phyloP scores from a whole-genome alignment of 176 grass and related monocot genomes.

The Ampelocalamus luodianensis region DNA sequence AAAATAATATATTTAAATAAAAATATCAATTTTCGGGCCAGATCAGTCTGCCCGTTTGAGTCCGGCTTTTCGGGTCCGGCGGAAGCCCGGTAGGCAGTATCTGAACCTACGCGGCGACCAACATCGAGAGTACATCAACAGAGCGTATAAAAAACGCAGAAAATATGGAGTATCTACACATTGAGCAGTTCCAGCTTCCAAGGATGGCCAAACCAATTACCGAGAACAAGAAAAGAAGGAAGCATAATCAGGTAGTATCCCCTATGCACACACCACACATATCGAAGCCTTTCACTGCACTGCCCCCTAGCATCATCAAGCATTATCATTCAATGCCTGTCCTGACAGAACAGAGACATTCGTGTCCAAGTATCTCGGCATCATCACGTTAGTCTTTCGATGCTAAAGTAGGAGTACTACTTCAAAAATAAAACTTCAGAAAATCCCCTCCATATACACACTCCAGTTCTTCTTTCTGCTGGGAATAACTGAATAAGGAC shows the following conservation, averaged over 20 bases:
- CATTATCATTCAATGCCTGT: constrained; percentile 26
- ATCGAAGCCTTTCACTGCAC: constrained; percentile 30
- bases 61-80: too few relatives aligned
- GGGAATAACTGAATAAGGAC: too few relatives aligned
- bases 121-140: not conserved
- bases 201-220: constrained; percentile 2
- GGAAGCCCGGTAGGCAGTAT: not conserved
- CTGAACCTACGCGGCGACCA: not conserved
- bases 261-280: constrained; percentile 26
- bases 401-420: not conserved
- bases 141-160: not conserved
- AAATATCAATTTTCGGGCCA: too few relatives aligned
- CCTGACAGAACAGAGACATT: constrained; percentile 30
- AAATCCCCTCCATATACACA: too few relatives aligned
- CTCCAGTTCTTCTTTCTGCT: too few relatives aligned
- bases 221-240: not conserved
- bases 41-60: too few relatives aligned
- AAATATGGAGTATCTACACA: not conserved
- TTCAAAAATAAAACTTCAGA: not conserved
- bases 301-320: not conserved
- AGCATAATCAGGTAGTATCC: constrained; percentile 27
- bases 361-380: constrained; percentile 27
- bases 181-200: not conserved
- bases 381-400: constrained; percentile 23
- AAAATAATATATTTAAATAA: too few relatives aligned